Evolutionary conservation across 495 filamentous ascomycete genomes (phyloP), one percentile per base, ranked within the genome.

Genomic region (Aspergillus kassunensis): DNA sequence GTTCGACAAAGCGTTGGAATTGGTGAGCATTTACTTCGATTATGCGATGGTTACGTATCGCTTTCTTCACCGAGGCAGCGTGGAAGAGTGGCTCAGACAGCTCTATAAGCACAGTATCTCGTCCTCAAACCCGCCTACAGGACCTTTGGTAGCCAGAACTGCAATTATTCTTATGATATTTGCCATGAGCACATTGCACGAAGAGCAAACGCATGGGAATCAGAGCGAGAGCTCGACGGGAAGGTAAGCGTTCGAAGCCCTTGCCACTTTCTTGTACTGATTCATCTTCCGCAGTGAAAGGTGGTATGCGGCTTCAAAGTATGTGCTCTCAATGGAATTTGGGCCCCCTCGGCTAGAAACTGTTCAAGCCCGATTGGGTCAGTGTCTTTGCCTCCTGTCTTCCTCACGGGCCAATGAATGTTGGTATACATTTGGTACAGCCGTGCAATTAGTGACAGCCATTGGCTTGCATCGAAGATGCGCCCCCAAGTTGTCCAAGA

Each of bases 341-440:
- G 74, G 74, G 0, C 67, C 69, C 16, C 74, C 74, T 6, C 63
- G 66, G 15, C 44, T 77, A 29, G 74, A 77, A 37, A 72, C 74
- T 0, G 70, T 74, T 20, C 74, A 77, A 53, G 68, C 66, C 29
- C 60, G 72, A 36, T 44, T 77, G 12, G 68, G 72, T 11, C 72
- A 74, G 54, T 75, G 72, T 35, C 60, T 77, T 20, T 77, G 73
- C 37, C 57, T 77, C 12, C 56, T 75, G 1, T 70, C 69, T 19
- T 72, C 74, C 3, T 77, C 74, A 2, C 62, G 74, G n/a, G 71
- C 73, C 42, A 77, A 77, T 40, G 72, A 77, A 46, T 74, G 71
- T 41, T 77, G 74, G 74, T 77, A 77, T 53, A 62, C 65, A 8
- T 77, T 74, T 60, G 74, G 74, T 10, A 75, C 71, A 1, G 66